Evolutionary conservation across 495 filamentous ascomycete species (phyloP).

Genomic region (Annulohypoxylon moriforme): DNA sequence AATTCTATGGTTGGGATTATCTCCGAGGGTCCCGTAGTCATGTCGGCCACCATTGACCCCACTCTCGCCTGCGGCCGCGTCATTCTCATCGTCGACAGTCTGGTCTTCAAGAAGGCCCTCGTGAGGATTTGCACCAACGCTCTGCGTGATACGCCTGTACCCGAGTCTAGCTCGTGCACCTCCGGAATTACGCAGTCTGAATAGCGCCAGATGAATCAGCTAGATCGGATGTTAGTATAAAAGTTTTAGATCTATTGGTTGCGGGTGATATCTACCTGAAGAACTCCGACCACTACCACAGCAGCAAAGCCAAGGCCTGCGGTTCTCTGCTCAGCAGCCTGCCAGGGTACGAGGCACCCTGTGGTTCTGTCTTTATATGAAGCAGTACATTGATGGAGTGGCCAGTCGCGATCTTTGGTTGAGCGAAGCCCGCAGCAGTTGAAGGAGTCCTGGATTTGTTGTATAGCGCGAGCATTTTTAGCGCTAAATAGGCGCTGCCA

Average conservation of each 20-base stretch:
- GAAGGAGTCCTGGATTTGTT: slow-evolving; percentile 71
- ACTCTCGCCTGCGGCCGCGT: background rate
- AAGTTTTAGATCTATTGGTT: background rate
- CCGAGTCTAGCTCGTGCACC: background rate
- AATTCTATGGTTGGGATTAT: slow-evolving; percentile 34
- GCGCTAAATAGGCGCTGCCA: slow-evolving; percentile 64
- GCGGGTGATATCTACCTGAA: slow-evolving; percentile 43
- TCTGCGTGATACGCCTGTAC: slow-evolving; percentile 25
- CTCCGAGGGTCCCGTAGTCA: slow-evolving; percentile 17
- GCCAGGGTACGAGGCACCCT: slow-evolving; percentile 44
- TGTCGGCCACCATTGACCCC: slow-evolving; percentile 1
- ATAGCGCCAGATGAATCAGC: slow-evolving; percentile 36
- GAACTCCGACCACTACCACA: slow-evolving; percentile 42
- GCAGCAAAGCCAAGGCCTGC: slow-evolving; percentile 45
- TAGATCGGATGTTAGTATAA: slow-evolving; percentile 5
- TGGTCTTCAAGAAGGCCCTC: slow-evolving; percentile 35
- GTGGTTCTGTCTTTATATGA: slow-evolving; percentile 15
- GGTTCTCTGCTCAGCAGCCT: slow-evolving; percentile 35
- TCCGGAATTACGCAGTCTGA: slow-evolving; percentile 27
- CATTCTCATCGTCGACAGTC: slow-evolving; percentile 6
- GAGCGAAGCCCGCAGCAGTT: slow-evolving; percentile 72
- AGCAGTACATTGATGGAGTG: slow-evolving; percentile 33
- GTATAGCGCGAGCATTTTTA: slow-evolving; percentile 63
- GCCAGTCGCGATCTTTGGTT: slow-evolving; percentile 67
- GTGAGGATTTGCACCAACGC: slow-evolving; percentile 7